Evolutionary conservation across 176 grass and related monocot species (phyloP), one percentile per base, ranked within the genome.

Genomic region (Typha latifolia): DNA sequence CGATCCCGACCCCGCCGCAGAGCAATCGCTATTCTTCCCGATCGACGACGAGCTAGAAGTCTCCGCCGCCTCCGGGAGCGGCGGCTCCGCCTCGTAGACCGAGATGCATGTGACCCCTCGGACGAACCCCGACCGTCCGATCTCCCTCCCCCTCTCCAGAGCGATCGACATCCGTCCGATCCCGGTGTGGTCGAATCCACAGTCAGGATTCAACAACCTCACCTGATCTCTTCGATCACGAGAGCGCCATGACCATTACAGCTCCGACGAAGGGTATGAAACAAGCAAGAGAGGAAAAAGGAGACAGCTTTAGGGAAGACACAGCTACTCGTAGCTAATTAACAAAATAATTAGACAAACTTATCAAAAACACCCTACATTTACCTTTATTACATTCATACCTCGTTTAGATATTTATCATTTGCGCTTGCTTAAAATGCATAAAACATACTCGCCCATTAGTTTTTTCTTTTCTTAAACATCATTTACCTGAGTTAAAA

Each of bases 81-180:
- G 57, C 70, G 69, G 68, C 78, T 75, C 77, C 47, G 66, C 78
- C 37, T 47, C 79, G 70, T 72, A 84, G 69, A 67, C 75, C n/a
- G 53, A 8, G 18, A 59, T 19, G 69, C 84, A 90, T 47, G 78
- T 69, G 14, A 56, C 56, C 56, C 62, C 70, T 62, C 78, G 77
- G 49, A 68, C 76, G 71, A 77, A 82, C 59, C 68, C 22, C 47
- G 63, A 47, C 23, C 86, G 69, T 14, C 75, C 63, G 15, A 81
- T 67, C n/a, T 69, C 72, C 12, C 72, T 62, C 48, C 81, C 81
- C 69, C 79, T 71, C 66, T 82, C 79, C 78, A 90, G 83, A 19
- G 78, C 84, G 75, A 95, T 84, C 75, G 91, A 87, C 91, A 95
- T 95, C 53, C 53, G 53, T 21, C n/a, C 53, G 18, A 59, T 59